Evolutionary conservation across 2,329 filamentous ascomycete genomes (phyloP).

Genomic region (Epichloe coenophiala): DNA sequence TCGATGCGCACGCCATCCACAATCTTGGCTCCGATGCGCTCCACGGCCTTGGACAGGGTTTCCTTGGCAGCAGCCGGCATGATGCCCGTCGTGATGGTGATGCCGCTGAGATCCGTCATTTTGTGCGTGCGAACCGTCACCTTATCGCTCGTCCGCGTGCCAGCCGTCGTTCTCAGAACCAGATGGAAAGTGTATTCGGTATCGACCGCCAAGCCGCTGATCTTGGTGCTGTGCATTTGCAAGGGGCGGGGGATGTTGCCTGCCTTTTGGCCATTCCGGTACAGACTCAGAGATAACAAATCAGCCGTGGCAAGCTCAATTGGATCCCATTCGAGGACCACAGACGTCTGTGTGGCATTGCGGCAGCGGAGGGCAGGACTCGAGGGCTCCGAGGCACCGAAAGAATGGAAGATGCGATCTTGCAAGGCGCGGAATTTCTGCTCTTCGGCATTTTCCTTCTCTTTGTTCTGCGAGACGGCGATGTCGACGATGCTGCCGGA

Average conservation of each 20-base stretch:
- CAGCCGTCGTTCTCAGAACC: conserved; percentile 79
- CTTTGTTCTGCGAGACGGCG: conserved; percentile 75
- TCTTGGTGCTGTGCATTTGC: conserved; percentile 90
- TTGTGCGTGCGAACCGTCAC: conserved; percentile 86
- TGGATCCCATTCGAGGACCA: conserved; percentile 96
- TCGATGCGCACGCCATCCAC: conserved; percentile 87
- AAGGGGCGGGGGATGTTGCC: conserved; percentile 82
- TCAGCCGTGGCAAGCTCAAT: conserved; percentile 87
- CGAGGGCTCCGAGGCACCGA: conserved; percentile 66
- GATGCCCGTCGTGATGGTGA: conserved; percentile 85
- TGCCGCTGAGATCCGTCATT: conserved; percentile 93
- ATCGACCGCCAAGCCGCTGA: conserved; percentile 89
- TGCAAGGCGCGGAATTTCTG: conserved; percentile 75
- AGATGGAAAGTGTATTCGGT: conserved; percentile 93
- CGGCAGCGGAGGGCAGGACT: conserved; percentile 75
- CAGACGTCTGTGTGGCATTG: conserved; percentile 96
- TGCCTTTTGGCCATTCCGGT: conserved; percentile 92
- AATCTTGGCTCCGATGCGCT: conserved; percentile 84
- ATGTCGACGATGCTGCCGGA: conserved; percentile 98
- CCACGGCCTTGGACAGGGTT: conserved; percentile 59
- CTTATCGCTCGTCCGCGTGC: conserved; percentile 72
- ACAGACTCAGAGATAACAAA: conserved; percentile 76
- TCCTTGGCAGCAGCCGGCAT: conserved; percentile 63
- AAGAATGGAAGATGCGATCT: conserved; percentile 72
- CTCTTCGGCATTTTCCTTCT: conserved; percentile 62